Percentiles rank a stretch among this genome's conserved stretches.
These are phyloP conservation scores for Seminavis robusta DNA, from an alignment of 108 stramenopile genomes.

Conservation along the genomic window DNA sequence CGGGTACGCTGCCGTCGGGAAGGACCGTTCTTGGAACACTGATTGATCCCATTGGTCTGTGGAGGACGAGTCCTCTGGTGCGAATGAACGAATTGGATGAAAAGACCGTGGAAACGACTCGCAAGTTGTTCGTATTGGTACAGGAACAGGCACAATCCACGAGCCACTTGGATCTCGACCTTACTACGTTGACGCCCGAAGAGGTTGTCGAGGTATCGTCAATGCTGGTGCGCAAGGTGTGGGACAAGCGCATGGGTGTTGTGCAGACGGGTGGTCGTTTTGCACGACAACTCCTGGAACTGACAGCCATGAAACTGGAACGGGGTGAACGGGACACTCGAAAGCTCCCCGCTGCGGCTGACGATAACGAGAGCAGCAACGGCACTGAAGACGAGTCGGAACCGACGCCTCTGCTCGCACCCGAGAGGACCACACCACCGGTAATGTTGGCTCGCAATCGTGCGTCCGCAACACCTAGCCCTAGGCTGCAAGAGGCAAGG, in stretches of 20 bases:
- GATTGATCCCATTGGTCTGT: constrained; percentile 86
- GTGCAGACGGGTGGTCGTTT: constrained; percentile 68
- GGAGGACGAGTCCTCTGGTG: constrained; percentile 69
- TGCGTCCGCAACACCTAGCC: no score
- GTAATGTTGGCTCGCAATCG: no score
- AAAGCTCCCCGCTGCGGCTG: not conserved
- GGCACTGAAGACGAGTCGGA: no score
- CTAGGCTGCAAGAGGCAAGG: no score
- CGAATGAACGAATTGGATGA: constrained; percentile 63
- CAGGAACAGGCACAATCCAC: constrained; percentile 16
- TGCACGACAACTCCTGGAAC: constrained; percentile 51
- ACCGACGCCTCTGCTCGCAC: no score
- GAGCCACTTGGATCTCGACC: constrained; percentile 32
- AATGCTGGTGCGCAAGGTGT: constrained; percentile 63
- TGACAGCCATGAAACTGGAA: constrained; percentile 71
- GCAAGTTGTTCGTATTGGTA: constrained; percentile 52
- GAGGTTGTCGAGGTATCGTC: constrained; percentile 63
- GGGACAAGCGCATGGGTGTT: constrained; percentile 65
- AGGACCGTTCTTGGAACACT: constrained; percentile 70
- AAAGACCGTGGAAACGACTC: constrained; percentile 71
- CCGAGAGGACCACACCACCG: no score
- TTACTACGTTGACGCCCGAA: constrained; percentile 42
- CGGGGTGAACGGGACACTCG: constrained; percentile 35
- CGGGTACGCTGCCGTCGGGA: constrained; percentile 69
- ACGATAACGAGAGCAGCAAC: no score